A percentile compares a stretch with the other conserved stretches of the same genome.
These are phyloP conservation scores for Torulaspora maleeae DNA, from an alignment of 805 yeast species.

Conservation along the genomic window DNA sequence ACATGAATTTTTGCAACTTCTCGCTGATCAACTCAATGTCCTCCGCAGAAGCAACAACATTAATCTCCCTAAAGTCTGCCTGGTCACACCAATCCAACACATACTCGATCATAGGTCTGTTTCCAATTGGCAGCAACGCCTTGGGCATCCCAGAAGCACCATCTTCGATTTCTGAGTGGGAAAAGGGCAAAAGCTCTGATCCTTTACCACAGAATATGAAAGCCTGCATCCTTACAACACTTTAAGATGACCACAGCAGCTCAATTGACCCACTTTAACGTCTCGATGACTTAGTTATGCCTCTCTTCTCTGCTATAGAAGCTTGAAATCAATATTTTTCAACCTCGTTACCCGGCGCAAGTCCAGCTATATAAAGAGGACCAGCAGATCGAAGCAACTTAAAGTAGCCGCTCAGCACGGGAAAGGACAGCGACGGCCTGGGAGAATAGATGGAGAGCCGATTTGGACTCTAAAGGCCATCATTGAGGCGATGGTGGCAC, in stretches of 20 bases:
- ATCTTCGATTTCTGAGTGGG: slow-evolving; percentile 37
- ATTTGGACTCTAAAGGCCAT: too few relatives aligned
- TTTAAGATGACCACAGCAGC: neutral
- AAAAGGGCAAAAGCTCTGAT: slow-evolving; percentile 62
- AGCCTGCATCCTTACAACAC: slow-evolving; percentile 66
- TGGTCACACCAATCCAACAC: slow-evolving; percentile 90
- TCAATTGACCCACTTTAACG: neutral
- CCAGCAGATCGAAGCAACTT: neutral
- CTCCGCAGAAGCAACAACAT: slow-evolving; percentile 53
- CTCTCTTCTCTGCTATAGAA: neutral
- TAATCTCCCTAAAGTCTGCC: slow-evolving; percentile 69
- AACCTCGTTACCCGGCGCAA: neutral
- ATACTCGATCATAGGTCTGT: slow-evolving; percentile 80
- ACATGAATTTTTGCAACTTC: slow-evolving; percentile 47
- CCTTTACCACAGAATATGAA: slow-evolving; percentile 88
- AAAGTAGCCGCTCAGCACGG: neutral
- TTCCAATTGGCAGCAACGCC: slow-evolving; percentile 85
- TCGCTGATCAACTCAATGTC: slow-evolving; percentile 44
- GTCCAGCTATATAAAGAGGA: neutral
- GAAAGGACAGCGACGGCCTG: neutral
- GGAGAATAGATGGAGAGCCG: too few relatives aligned
- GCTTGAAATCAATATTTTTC: neutral
- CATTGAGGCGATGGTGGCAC: neutral
- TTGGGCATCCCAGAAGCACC: slow-evolving; percentile 63
- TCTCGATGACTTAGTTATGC: neutral